Evolutionary conservation across 129 eudicot genomes (phyloP), one percentile per base, ranked within the genome.

Genomic region (Logfia minima): DNA sequence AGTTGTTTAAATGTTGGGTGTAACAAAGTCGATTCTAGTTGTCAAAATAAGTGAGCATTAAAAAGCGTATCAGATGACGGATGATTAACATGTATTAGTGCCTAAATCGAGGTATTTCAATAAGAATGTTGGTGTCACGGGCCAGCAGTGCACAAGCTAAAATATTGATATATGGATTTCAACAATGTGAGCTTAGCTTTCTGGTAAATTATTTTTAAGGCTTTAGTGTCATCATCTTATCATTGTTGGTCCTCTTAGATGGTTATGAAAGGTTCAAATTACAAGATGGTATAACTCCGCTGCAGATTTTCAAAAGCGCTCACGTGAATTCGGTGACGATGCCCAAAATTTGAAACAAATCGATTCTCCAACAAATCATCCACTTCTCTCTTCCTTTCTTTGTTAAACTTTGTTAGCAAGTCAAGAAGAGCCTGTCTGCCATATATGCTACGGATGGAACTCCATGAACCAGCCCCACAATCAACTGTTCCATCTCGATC

Each of bases 271-370:
- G 41, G 31, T 60, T 68, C 43, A 35, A 17, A 21, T n/a, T 70
- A 56, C 51, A 70, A 69, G 60, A 69, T n/a, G 37, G 29, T 59
- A 13, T 60, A 26, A 48, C 28, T 78, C 26, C 71, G 62, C 16
- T 43, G 17, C 17, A 22, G 23, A 71, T 22, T 10, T 61, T 71
- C 35, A 11, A 55, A 17, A 59, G 68, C 23, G 29, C 80, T 83
- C 23, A 91, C 97, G 93, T 94, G 98, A 83, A 94, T 94, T 21
- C 98, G 93, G 23, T 89, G 92, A 4, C 93, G 96, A 81, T 84
- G 86, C 14, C 86, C 83, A 82, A 91, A 94, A 64, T 84, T 76
- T 45, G 97, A 87, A 51, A 94, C 97, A 65, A 75, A 88, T 61
- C 68, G 83, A 62, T 60, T 76, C 80, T 83, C 84, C 68, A 75